These are phyloP conservation scores for Rhizopogon vulgaris DNA, from an alignment of 768 basidiomycete genomes.

Conservation along the genomic window DNA sequence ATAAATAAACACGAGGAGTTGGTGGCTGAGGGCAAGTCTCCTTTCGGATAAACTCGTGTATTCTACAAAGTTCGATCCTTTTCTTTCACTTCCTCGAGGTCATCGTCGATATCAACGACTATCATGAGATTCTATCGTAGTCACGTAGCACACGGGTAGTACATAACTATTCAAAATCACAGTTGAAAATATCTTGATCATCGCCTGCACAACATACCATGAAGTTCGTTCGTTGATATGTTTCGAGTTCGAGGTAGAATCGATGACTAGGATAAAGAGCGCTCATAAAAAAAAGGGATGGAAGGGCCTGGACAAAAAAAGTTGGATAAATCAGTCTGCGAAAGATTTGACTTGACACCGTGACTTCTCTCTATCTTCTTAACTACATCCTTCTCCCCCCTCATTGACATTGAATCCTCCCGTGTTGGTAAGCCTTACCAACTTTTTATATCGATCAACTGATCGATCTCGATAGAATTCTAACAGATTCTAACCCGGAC, in stretches of 20 bases:
- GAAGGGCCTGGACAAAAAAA: too few relatives aligned
- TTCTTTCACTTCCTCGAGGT: not conserved
- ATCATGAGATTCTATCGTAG: too few relatives aligned
- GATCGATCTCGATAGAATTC: conserved; percentile 3
- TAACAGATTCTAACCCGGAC: not conserved
- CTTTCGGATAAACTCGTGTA: not conserved
- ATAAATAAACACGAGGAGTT: not conserved
- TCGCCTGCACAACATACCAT: too few relatives aligned
- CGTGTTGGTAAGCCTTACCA: conserved; percentile 1
- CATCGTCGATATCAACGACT: too few relatives aligned
- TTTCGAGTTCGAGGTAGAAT: too few relatives aligned
- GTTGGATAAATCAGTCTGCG: not conserved
- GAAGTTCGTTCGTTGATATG: too few relatives aligned
- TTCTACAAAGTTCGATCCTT: conserved; percentile 1
- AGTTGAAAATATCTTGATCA: too few relatives aligned
- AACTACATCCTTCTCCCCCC: not conserved
- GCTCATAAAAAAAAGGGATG: not conserved
- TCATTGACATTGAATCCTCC: too few relatives aligned
- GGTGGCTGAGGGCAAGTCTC: not conserved
- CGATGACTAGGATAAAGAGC: not conserved
- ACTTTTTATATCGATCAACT: not conserved
- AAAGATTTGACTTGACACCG: not conserved
- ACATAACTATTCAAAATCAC: too few relatives aligned
- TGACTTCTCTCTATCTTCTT: conserved; percentile 2
- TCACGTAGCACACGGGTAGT: too few relatives aligned